A percentile compares a stretch with the other conserved stretches of the same genome.
These are phyloP conservation scores for Hypoxylon sp. DNA, from an alignment of 2,329 filamentous ascomycete genomes.

Conservation along the genomic window DNA sequence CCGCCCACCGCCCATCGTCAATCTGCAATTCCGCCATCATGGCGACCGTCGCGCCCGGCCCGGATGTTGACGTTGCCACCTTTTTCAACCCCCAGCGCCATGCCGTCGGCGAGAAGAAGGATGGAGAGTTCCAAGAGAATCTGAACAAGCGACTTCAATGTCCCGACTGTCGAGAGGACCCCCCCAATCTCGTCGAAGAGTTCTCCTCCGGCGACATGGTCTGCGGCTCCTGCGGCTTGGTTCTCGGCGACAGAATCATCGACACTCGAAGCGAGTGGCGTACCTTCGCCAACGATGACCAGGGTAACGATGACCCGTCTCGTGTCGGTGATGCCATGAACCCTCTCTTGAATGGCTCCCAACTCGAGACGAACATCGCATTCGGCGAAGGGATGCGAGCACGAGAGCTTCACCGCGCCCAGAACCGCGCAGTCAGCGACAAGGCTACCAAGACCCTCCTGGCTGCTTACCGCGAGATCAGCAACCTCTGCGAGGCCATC, in stretches of 20 bases:
- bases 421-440: slow-evolving; percentile 81
- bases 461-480: slow-evolving; percentile 90
- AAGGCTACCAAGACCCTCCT: slow-evolving; percentile 86
- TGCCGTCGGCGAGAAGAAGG: slow-evolving; percentile 45
- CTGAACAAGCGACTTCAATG: slow-evolving; percentile 88
- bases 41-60: slow-evolving; percentile 34
- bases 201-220: slow-evolving; percentile 93
- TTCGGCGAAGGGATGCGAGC: slow-evolving; percentile 78
- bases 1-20: slow-evolving; percentile 14
- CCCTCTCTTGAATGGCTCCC: slow-evolving; percentile 87
- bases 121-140: slow-evolving; percentile 77
- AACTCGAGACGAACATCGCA: slow-evolving; percentile 88
- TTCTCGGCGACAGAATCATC: slow-evolving; percentile 90
- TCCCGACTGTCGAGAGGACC: slow-evolving; percentile 89
- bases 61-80: slow-evolving; percentile 19
- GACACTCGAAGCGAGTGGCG: slow-evolving; percentile 98
- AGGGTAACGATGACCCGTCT: slow-evolving; percentile 94
- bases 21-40: slow-evolving; percentile 29
- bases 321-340: slow-evolving; percentile 97
- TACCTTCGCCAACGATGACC: slow-evolving; percentile 98
- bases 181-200: slow-evolving; percentile 94
- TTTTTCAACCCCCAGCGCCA: neutral
- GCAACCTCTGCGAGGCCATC: slow-evolving; percentile 85
- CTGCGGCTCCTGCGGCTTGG: slow-evolving; percentile 90
- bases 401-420: slow-evolving; percentile 77